Percentiles rank a stretch among this genome's conserved stretches.
Conservation (phyloP, 2,329 filamentous ascomycete species). For the Blastomyces parvus region DNA sequence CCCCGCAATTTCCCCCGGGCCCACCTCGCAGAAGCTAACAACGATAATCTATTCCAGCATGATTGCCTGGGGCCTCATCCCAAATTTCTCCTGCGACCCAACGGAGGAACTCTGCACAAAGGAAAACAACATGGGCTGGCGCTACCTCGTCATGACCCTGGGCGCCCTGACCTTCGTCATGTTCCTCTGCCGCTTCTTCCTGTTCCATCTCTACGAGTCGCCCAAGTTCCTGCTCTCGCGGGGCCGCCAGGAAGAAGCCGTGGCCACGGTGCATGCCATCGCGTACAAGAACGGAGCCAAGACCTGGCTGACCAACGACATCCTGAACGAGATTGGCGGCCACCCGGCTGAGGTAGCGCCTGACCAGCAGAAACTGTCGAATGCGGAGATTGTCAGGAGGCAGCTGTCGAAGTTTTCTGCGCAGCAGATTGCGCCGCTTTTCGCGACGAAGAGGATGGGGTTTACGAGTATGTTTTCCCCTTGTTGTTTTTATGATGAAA, state of each 20-base stretch:
- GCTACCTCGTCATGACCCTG: slow-evolving; percentile 61
- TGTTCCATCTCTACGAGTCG: slow-evolving; percentile 76
- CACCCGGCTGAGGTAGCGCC: slow-evolving; percentile 28
- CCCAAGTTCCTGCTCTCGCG: slow-evolving; percentile 71
- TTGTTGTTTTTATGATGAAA: slow-evolving; percentile 1
- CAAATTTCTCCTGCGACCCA: slow-evolving; percentile 49
- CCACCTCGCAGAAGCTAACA: slow-evolving; percentile 7
- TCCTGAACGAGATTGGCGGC: slow-evolving; percentile 47
- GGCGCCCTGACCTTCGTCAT: slow-evolving; percentile 65
- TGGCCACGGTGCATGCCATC: slow-evolving; percentile 69
- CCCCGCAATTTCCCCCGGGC: neutral
- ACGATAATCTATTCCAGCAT: slow-evolving; percentile 16
- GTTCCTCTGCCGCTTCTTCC: slow-evolving; percentile 67
- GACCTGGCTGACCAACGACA: slow-evolving; percentile 68
- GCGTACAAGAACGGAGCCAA: slow-evolving; percentile 59
- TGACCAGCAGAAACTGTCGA: slow-evolving; percentile 33
- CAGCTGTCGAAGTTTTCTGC: slow-evolving; percentile 58
- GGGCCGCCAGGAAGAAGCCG: slow-evolving; percentile 68
- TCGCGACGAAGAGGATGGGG: slow-evolving; percentile 40
- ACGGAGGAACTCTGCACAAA: slow-evolving; percentile 33
- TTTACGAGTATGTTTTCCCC: slow-evolving; percentile 35
- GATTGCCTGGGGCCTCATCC: slow-evolving; percentile 67
- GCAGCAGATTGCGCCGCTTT: slow-evolving; percentile 57
- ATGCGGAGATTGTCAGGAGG: slow-evolving; percentile 44
- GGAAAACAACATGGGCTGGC: slow-evolving; percentile 61